phyloP scores from a whole-genome alignment of 805 yeast species.

The Isabelozyma pseudorhagii region DNA sequence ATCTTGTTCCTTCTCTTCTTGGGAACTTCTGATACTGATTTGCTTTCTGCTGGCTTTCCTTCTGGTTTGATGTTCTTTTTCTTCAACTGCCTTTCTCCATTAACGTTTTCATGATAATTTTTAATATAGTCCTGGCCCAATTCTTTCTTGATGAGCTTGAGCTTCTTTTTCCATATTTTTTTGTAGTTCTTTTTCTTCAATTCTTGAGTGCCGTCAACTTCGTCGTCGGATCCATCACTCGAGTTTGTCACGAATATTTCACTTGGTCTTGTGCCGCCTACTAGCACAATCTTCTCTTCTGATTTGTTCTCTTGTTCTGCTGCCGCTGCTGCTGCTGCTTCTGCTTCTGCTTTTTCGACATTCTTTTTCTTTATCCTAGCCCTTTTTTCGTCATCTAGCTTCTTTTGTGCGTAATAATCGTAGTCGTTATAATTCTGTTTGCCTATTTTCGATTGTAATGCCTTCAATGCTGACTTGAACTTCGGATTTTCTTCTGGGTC shows the following conservation, averaged over 20 bases:
- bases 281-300: background rate
- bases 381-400: constrained; percentile 7
- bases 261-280: background rate
- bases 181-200: constrained; percentile 1
- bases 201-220: background rate
- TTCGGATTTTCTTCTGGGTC: constrained; percentile 12
- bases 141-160: constrained; percentile 1
- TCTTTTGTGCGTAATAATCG: constrained; percentile 28
- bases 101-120: constrained; percentile 1
- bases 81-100: background rate
- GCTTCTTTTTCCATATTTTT: background rate
- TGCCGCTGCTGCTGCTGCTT: background rate
- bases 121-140: constrained; percentile 2
- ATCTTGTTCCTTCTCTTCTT: background rate
- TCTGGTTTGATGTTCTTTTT: background rate
- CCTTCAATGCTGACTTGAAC: constrained; percentile 24
- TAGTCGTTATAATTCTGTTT: constrained; percentile 29
- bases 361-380: background rate
- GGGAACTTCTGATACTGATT: background rate
- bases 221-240: constrained; percentile 1
- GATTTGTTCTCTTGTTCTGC: constrained; percentile 9
- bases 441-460: constrained; percentile 25
- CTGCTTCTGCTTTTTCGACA: constrained; percentile 2
- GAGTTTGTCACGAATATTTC: constrained; percentile 1
- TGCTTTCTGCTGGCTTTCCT: background rate